Evolutionary conservation across 2,329 filamentous ascomycete species (phyloP).

Genomic region (Hymenoscyphus scutula): DNA sequence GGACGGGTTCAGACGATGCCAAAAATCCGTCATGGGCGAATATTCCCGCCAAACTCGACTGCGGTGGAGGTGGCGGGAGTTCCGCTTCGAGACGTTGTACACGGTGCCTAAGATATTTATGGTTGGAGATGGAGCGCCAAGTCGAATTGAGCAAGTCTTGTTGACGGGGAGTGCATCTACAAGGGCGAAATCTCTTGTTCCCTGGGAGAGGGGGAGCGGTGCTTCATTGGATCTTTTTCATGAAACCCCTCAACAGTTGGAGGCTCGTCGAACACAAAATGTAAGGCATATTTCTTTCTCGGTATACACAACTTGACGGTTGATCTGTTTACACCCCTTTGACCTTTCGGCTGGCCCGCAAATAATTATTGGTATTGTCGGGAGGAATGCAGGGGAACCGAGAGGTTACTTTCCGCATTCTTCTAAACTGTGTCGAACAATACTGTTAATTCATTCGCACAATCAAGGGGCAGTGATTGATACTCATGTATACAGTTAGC

Average conservation of each 20-base stretch:
- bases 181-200: conserved; percentile 18
- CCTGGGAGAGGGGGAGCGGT: conserved; percentile 2
- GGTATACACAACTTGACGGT: too few species aligned
- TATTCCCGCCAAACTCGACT: conserved; percentile 29
- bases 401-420: background rate
- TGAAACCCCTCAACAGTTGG: background rate
- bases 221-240: background rate
- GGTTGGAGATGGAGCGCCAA: conserved; percentile 14
- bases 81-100: conserved; percentile 36
- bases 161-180: conserved; percentile 17
- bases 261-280: conserved; percentile 6
- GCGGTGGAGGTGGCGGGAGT: conserved; percentile 33
- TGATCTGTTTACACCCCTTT: too few species aligned
- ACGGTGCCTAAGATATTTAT: conserved; percentile 31
- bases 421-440: too few species aligned
- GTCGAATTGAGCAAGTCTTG: conserved; percentile 16
- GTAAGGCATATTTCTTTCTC: background rate
- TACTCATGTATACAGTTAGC: too few species aligned
- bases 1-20: conserved; percentile 36
- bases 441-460: too few species aligned
- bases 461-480: too few species aligned
- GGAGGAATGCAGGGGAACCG: background rate
- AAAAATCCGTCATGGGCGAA: conserved; percentile 34
- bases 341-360: too few species aligned
- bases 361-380: too few species aligned